phyloP scores from a whole-genome alignment of 805 yeast genomes.

The Candida rishiriensis region DNA sequence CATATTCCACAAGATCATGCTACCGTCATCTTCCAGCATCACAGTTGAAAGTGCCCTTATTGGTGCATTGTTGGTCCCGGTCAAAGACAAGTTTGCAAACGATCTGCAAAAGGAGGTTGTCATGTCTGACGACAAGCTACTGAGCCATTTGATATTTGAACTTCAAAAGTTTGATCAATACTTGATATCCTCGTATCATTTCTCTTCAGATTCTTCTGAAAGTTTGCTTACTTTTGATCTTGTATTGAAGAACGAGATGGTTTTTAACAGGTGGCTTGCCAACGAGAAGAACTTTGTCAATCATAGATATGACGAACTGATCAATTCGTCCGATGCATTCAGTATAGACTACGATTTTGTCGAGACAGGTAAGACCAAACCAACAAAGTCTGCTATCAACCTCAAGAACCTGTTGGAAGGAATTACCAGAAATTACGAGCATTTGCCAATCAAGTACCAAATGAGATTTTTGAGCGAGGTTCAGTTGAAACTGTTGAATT shows the following conservation, averaged over 20 bases:
- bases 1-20: constrained; percentile 16
- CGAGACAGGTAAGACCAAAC: constrained; percentile 41
- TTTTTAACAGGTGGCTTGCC: constrained; percentile 46
- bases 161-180: constrained; percentile 53
- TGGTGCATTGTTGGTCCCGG: constrained; percentile 41
- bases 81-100: constrained; percentile 38
- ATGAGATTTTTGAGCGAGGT: constrained; percentile 52
- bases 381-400: constrained; percentile 60
- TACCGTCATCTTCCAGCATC: neutral
- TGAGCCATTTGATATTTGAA: constrained; percentile 58
- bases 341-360: constrained; percentile 53
- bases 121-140: constrained; percentile 37
- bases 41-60: constrained; percentile 36
- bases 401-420: constrained; percentile 54
- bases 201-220: constrained; percentile 20
- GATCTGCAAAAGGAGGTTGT: constrained; percentile 20
- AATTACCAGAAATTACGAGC: constrained; percentile 49
- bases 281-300: constrained; percentile 51
- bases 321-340: constrained; percentile 46
- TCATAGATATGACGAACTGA: constrained; percentile 47
- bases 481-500: constrained; percentile 53
- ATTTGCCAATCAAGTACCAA: constrained; percentile 49
- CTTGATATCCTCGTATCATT: constrained; percentile 36
- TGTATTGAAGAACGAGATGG: constrained; percentile 21
- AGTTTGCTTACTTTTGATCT: constrained; percentile 26